Percentiles rank a stretch among this genome's conserved stretches.
Evolutionary conservation across 2,329 filamentous ascomycete genomes (phyloP).

Genomic region (Aspergillus ochraceus): DNA sequence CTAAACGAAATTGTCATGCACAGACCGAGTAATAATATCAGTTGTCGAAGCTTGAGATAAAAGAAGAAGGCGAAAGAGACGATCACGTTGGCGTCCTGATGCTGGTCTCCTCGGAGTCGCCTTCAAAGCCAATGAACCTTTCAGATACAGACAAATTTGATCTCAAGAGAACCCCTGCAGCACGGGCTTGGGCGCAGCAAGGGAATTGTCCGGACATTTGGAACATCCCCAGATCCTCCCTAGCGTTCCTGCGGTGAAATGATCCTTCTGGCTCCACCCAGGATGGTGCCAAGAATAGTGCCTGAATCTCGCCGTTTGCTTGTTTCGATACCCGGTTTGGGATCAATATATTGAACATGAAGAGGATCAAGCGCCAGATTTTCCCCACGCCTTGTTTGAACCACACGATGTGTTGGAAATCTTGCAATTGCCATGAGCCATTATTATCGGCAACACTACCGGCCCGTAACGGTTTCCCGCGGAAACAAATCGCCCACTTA

Average conservation of each 20-base stretch:
- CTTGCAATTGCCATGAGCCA: background rate
- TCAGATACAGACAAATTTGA: background rate
- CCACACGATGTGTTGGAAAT: background rate
- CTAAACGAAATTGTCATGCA: background rate
- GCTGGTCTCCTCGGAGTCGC: background rate
- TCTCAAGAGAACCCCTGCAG: slow-evolving; percentile 13
- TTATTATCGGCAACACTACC: background rate
- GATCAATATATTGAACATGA: slow-evolving; percentile 16
- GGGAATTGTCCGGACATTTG: slow-evolving; percentile 22
- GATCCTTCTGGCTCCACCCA: slow-evolving; percentile 8
- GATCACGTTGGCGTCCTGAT: background rate
- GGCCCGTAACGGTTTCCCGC: background rate
- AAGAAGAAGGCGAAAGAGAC: background rate
- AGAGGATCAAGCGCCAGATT: background rate
- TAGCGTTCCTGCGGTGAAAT: slow-evolving; percentile 13
- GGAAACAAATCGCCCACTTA: background rate
- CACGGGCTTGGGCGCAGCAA: slow-evolving; percentile 29
- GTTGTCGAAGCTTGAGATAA: slow-evolving; percentile 3
- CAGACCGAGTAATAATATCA: background rate
- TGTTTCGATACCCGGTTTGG: background rate
- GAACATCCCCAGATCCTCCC: slow-evolving; percentile 17
- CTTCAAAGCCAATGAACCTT: background rate
- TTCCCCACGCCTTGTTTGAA: background rate
- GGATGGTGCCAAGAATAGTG: slow-evolving; percentile 8
- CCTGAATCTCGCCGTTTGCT: background rate